Conservation (phyloP, 306 rosid genomes). For the Trifolium dubium region DNA sequence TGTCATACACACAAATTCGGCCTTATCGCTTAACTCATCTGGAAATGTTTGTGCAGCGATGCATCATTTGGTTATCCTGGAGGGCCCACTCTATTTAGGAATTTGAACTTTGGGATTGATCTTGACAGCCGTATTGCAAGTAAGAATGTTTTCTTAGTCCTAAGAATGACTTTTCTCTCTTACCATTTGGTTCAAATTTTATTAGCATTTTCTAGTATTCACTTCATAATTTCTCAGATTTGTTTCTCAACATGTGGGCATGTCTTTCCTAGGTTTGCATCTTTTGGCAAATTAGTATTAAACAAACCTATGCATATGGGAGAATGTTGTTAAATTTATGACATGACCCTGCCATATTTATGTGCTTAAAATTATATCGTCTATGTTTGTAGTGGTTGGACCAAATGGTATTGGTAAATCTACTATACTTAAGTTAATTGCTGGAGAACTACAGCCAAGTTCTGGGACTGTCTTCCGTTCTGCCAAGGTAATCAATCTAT, state of each 20-base stretch:
- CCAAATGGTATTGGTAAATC: constrained; percentile 99
- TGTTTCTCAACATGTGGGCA: constrained; percentile 15
- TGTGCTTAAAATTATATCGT: constrained; percentile 38
- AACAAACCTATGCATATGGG: constrained; percentile 10
- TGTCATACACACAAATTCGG: constrained; percentile 10
- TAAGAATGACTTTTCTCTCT: constrained; percentile 8
- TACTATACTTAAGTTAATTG: constrained; percentile 93
- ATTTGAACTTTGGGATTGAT: constrained; percentile 97
- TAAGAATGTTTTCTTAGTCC: constrained; percentile 55
- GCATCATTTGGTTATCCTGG: constrained; percentile 99
- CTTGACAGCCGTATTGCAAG: constrained; percentile 98
- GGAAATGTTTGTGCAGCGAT: constrained; percentile 65
- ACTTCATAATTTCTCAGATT: constrained; percentile 15
- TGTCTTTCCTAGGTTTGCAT: constrained; percentile 38
- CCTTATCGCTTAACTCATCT: constrained; percentile 18
- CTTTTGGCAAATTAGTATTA: constrained; percentile 30
- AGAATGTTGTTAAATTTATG: constrained; percentile 26
- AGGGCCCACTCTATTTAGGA: constrained; percentile 83
- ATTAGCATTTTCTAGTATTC: constrained; percentile 17
- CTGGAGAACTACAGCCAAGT: constrained; percentile 95
- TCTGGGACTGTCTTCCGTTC: constrained; percentile 98
- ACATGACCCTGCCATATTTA: constrained; percentile 29
- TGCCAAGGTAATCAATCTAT: constrained; percentile 75
- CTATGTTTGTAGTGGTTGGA: constrained; percentile 87
- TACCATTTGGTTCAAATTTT: constrained; percentile 20